phyloP scores from a whole-genome alignment of 306 rosid species.

The Dicorynia guianensis region DNA sequence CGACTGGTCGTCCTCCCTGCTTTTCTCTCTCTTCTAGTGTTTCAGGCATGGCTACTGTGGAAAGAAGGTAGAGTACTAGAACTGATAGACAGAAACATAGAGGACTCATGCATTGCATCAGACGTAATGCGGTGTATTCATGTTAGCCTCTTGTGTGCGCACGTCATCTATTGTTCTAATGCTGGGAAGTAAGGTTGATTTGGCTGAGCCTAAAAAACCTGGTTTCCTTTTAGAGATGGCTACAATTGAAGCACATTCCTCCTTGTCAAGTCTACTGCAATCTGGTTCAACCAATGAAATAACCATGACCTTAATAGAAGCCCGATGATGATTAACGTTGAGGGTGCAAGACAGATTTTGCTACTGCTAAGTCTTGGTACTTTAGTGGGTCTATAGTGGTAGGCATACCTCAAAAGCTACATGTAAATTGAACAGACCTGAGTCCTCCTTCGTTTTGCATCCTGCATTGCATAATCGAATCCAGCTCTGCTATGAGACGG shows the following conservation, averaged over 20 bases:
- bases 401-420: too few relatives aligned
- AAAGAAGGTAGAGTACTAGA: slow-evolving; percentile 43
- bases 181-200: slow-evolving; percentile 32
- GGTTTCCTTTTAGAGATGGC: slow-evolving; percentile 13
- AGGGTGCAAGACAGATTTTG: background rate
- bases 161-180: slow-evolving; percentile 40
- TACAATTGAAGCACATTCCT: background rate
- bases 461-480: too few relatives aligned
- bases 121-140: slow-evolving; percentile 47
- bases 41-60: slow-evolving; percentile 54
- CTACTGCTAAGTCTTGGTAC: too few relatives aligned
- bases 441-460: too few relatives aligned
- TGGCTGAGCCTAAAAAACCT: slow-evolving; percentile 49
- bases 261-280: slow-evolving; percentile 26
- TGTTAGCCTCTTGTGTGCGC: slow-evolving; percentile 51
- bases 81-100: slow-evolving; percentile 35
- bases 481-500: too few relatives aligned
- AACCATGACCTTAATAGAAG: background rate
- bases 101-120: background rate
- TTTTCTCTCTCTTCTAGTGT: background rate
- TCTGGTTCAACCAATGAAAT: slow-evolving; percentile 12
- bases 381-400: too few relatives aligned
- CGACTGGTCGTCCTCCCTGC: too few relatives aligned
- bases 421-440: too few relatives aligned
- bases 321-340: background rate